Base-by-base conservation (phyloP, 805 yeast species). In the Ogataea methylovora region DNA sequence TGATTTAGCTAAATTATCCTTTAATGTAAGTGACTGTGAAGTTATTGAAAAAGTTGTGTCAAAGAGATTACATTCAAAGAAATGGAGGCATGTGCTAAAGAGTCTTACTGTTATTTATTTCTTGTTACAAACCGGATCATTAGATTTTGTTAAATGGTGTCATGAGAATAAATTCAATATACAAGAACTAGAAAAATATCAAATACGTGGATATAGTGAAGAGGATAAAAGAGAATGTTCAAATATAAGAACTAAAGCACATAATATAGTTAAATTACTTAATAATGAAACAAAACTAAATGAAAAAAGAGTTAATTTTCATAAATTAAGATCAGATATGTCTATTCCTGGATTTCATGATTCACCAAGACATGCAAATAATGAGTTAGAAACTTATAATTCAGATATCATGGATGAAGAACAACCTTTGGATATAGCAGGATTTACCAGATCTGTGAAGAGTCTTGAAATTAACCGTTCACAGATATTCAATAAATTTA, bases 121-220 rank as follows among this genome's bases (percentile, higher is more conserved):
- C 39, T 45, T 74, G 23, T 41, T 75, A 14, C 68, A 74, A 37
- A 69, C 73, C 25, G 83, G 83, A 0, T 71, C 80, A 0, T 50
- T 48, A 19, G 70, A 61, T 13, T 75, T 74, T 48, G 57, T 68
- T 10, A 41, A 52, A 5, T 75, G 80, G 76, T 43, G 65, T 38
- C 58, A 59, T 35, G 54, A 65, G 26, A 68, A 67, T 45, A 54
- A 50, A 38, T 15, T 10, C 11, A 4, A 15, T 3, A 8, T 22
- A 17, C 2, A 7, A 5, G 2, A 7, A 5, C 33, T 54, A 5
- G 32, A 37, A 24, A 59, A 60, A 24, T 61, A 51, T 33, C 49
- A 52, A 27, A 23, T 55, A 36, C 43, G 44, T 34, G 41, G 40
- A 37, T 43, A 51, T 35, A 33, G 49, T 39, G 27, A 33, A 10